A percentile compares a stretch with the other conserved stretches of the same genome.
Conservation (phyloP, 208 protist genomes). For the Phytomonas francai region DNA sequence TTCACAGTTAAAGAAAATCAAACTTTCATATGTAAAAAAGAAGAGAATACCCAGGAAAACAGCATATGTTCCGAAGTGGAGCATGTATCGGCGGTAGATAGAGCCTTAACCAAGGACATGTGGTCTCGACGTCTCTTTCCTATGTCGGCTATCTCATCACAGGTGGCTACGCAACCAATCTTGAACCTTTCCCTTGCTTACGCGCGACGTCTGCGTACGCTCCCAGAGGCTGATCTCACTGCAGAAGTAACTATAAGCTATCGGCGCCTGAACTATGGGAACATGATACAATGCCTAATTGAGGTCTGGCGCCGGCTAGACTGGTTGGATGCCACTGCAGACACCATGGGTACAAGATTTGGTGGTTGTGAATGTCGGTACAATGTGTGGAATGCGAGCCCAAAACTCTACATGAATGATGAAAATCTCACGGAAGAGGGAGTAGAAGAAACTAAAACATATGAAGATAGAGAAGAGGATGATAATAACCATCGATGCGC, state of each 20-base stretch:
- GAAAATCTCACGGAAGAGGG: not conserved
- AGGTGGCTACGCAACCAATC: not conserved
- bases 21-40: not conserved
- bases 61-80: not conserved
- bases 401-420: not conserved
- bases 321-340: conserved; percentile 5
- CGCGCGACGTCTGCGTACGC: conserved; percentile 14
- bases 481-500: conserved; percentile 11
- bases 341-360: not conserved
- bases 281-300: conserved; percentile 45
- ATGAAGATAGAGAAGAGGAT: conserved; percentile 7
- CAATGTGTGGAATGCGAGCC: not conserved
- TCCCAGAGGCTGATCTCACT: conserved; percentile 21
- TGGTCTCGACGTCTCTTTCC: not conserved
- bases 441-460: not conserved
- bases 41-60: not conserved
- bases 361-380: not conserved
- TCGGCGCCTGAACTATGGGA: conserved; percentile 19
- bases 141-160: not conserved
- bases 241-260: conserved; percentile 22
- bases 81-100: not conserved
- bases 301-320: conserved; percentile 28
- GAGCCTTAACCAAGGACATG: not conserved
- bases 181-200: conserved; percentile 30
- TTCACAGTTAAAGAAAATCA: not conserved